Base-by-base conservation (phyloP, 495 filamentous ascomycete species). In the Aspergillus leporis region DNA sequence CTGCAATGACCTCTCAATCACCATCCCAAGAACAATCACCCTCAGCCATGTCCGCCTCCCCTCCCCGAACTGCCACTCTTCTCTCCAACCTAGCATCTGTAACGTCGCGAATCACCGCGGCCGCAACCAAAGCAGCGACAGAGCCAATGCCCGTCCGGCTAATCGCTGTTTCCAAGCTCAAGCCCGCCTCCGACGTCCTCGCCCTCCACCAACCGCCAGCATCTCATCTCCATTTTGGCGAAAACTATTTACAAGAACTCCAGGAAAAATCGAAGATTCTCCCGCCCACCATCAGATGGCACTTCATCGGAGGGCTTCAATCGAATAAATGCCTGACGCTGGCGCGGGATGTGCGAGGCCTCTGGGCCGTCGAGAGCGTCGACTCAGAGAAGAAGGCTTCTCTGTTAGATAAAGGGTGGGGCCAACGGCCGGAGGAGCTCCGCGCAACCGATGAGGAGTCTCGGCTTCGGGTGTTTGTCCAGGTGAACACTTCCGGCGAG, bases 191-290 rank as follows among this genome's bases (percentile, higher is more conserved):
- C 54, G 95, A 98, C 75, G 86, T 97, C 66, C 80, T 96, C 43
- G 86, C 90, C 51, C 81, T 98, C 3, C 88, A 95, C 77, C 76
- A 84, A 58, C 64, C 81, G 1, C 78, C 81, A 0, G 71, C 78
- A 19, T 48, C 66, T 0, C 93, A 96, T 43, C 63, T 78, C 51
- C 92, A 98, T 74, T 97, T 97, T 72, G 94, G 94, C 61, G 94
- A 98, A 75, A 98, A 98, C 77, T 98, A 98, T 79, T 81, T 90
- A 14, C 92, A 97, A 75, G 94, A 98, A 69, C 86, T 98, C 43
- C 76, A 83, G 51, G 85, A 93, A 70, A 98, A 98, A 75, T 89
- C 92, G 12, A 78, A 82, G 10, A 65, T 92, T 19, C 83, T 98
- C 5, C 94, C 94, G 0, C 85, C 89, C 0, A 81, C 76, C 19